Percentiles rank a stretch among this genome's conserved stretches.
Conservation (phyloP, 2,329 filamentous ascomycete genomes). For the Eutypella sp. region DNA sequence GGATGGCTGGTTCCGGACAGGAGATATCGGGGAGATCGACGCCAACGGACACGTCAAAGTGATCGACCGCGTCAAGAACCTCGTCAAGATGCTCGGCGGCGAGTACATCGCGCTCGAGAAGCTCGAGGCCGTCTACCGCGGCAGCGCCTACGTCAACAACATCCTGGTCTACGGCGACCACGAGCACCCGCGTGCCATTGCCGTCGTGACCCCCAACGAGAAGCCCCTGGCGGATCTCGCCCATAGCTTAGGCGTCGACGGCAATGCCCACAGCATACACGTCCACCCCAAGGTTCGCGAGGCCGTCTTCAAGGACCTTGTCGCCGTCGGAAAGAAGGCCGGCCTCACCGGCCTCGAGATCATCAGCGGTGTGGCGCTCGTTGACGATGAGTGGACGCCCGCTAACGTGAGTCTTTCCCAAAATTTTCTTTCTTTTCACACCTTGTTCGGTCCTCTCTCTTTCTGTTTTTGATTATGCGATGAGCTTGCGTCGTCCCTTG, state of each 20-base stretch:
- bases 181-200: slow-evolving; percentile 72
- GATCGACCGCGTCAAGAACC: slow-evolving; percentile 96
- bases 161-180: slow-evolving; percentile 81
- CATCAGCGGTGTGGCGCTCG: slow-evolving; percentile 69
- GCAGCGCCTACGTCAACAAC: slow-evolving; percentile 72
- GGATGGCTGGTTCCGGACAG: slow-evolving; percentile 96
- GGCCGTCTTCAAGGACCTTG: slow-evolving; percentile 62
- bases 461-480: background rate
- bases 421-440: background rate
- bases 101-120: slow-evolving; percentile 98
- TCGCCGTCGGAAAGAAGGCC: slow-evolving; percentile 57
- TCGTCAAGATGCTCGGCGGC: slow-evolving; percentile 91
- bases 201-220: slow-evolving; percentile 69
- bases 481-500: too few species aligned
- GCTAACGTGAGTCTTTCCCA: slow-evolving; percentile 64
- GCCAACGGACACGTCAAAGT: slow-evolving; percentile 73
- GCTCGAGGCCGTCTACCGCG: slow-evolving; percentile 86
- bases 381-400: slow-evolving; percentile 85
- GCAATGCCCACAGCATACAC: slow-evolving; percentile 63
- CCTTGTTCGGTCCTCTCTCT: background rate
- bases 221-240: slow-evolving; percentile 58
- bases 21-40: slow-evolving; percentile 90
- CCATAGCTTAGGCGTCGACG: slow-evolving; percentile 56
- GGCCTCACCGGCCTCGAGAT: slow-evolving; percentile 69
- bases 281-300: slow-evolving; percentile 59